A percentile compares a stretch with the other conserved stretches of the same genome.
These are phyloP conservation scores for Chaetomium globosum DNA, from an alignment of 2,329 filamentous ascomycete genomes.

Conservation along the genomic window DNA sequence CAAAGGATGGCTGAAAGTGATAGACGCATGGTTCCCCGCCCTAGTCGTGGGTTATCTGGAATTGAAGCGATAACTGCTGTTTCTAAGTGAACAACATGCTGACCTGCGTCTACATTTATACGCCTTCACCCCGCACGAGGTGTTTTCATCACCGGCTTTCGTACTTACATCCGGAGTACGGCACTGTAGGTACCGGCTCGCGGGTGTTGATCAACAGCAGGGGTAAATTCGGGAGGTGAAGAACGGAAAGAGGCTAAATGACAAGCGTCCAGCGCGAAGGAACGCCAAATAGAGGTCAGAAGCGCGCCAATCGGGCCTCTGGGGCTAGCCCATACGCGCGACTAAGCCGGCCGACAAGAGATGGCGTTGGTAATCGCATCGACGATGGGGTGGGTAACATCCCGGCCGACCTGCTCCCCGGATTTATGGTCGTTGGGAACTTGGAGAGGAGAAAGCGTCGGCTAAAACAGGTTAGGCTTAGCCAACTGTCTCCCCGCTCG, in stretches of 20 bases:
- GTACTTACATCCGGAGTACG: neutral
- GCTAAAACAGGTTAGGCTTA: neutral
- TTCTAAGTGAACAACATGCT: neutral
- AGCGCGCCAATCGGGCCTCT: slow-evolving; percentile 1
- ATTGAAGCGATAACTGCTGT: neutral
- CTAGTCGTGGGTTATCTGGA: neutral
- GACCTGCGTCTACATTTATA: neutral
- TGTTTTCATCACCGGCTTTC: neutral
- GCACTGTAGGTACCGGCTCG: neutral
- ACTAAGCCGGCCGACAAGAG: neutral
- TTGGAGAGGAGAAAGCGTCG: neutral
- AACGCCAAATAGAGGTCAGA: neutral
- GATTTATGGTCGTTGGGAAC: neutral
- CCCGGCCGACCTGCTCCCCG: neutral
- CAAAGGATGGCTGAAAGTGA: slow-evolving; percentile 8
- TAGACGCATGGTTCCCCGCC: neutral
- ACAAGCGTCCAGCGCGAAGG: neutral
- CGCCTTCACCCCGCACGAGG: neutral
- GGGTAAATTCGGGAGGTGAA: neutral
- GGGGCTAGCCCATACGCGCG: neutral
- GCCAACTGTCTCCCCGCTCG: neutral
- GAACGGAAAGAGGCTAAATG: slow-evolving; percentile 4
- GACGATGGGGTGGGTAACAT: neutral
- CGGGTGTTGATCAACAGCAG: neutral
- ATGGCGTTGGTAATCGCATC: neutral